Evolutionary conservation across 2,329 filamentous ascomycete genomes (phyloP).

Genomic region (Apiospora malaysiana): DNA sequence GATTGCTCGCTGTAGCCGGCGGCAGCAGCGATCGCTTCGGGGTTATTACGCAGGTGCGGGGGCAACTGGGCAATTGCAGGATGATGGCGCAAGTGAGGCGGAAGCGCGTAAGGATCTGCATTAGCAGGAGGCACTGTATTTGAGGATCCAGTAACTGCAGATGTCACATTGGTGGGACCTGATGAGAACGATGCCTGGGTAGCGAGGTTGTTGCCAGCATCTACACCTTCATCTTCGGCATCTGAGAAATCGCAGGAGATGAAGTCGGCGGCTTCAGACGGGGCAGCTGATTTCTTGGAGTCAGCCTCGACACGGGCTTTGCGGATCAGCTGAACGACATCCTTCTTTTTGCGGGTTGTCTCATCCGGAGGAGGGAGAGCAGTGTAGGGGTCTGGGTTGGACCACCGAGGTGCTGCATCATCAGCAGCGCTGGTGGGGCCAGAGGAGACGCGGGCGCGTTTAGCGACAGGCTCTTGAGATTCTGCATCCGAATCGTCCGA

Average conservation of each 20-base stretch:
- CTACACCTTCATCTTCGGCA: slow-evolving; percentile 48
- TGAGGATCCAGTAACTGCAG: not conserved
- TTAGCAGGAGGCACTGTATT: not conserved
- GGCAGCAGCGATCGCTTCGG: slow-evolving; percentile 16
- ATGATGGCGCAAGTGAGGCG: not conserved
- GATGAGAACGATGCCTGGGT: slow-evolving; percentile 31
- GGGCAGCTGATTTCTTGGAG: slow-evolving; percentile 53
- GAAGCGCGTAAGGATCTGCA: not conserved
- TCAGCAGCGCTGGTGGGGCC: slow-evolving; percentile 45
- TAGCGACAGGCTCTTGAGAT: slow-evolving; percentile 49
- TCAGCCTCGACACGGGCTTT: slow-evolving; percentile 76
- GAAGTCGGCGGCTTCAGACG: slow-evolving; percentile 77
- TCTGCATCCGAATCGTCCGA: slow-evolving; percentile 55
- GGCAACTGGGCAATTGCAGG: not conserved
- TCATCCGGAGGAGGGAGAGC: slow-evolving; percentile 82
- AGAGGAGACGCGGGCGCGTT: slow-evolving; percentile 46
- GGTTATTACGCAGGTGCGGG: slow-evolving; percentile 5
- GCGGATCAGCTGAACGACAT: slow-evolving; percentile 89
- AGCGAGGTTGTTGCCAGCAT: slow-evolving; percentile 39
- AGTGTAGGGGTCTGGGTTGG: slow-evolving; percentile 94
- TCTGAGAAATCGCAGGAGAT: slow-evolving; percentile 81
- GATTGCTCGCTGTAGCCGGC: not conserved
- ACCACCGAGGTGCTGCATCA: slow-evolving; percentile 76
- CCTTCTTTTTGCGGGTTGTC: slow-evolving; percentile 74
- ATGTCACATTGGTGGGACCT: not conserved